These are phyloP conservation scores for Penicillium lividum DNA, from an alignment of 495 filamentous ascomycete genomes.

Conservation along the genomic window DNA sequence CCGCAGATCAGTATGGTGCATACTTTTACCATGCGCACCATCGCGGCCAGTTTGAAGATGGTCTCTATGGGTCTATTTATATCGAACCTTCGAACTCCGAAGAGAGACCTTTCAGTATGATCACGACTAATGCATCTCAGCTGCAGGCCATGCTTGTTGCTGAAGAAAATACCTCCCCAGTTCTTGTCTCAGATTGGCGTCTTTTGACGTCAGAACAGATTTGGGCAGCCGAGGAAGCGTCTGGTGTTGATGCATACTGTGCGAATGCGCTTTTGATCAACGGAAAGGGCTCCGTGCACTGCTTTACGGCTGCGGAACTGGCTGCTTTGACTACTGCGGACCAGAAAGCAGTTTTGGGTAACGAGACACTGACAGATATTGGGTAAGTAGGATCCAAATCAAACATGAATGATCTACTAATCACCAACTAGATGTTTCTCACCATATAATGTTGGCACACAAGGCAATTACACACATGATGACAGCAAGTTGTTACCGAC, in stretches of 20 bases:
- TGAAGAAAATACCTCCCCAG: slow-evolving; percentile 41
- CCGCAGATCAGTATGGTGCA: slow-evolving; percentile 28
- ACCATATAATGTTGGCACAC: slow-evolving; percentile 12
- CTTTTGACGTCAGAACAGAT: slow-evolving; percentile 51
- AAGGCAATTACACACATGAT: slow-evolving; percentile 27
- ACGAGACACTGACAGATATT: slow-evolving; percentile 46
- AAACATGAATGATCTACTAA: neutral
- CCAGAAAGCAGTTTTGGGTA: slow-evolving; percentile 28
- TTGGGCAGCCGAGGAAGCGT: slow-evolving; percentile 37
- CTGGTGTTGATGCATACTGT: slow-evolving; percentile 43
- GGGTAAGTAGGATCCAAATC: slow-evolving; percentile 34
- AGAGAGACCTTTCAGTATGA: slow-evolving; percentile 47
- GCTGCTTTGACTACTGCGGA: slow-evolving; percentile 32
- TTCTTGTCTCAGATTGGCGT: slow-evolving; percentile 58
- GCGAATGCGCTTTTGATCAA: slow-evolving; percentile 57
- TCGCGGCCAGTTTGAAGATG: slow-evolving; percentile 55
- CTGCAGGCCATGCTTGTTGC: slow-evolving; percentile 48
- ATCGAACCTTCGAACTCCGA: slow-evolving; percentile 36
- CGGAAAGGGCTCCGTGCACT: slow-evolving; percentile 53
- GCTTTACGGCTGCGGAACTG: slow-evolving; percentile 40
- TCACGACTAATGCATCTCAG: slow-evolving; percentile 38
- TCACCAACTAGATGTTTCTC: slow-evolving; percentile 23
- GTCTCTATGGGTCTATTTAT: slow-evolving; percentile 54
- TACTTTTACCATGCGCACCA: slow-evolving; percentile 56
- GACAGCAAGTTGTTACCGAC: slow-evolving; percentile 21